Conservation (phyloP, 2,329 filamentous ascomycete species). For the Lasiodiplodia sp. region DNA sequence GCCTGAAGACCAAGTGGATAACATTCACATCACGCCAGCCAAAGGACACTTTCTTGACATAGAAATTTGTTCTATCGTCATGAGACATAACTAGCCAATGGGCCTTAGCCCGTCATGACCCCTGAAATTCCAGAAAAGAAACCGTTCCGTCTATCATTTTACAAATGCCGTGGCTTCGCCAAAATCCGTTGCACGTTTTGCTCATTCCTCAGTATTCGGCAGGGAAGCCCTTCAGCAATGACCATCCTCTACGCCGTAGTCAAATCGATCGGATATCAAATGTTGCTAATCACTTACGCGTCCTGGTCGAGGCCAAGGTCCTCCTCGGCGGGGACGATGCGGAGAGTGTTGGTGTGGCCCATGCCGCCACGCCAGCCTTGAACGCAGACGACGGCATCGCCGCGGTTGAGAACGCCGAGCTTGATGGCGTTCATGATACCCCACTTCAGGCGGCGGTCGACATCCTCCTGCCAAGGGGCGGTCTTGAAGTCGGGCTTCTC, state of each 20-base stretch:
- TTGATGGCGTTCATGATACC: slow-evolving; percentile 86
- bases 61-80: not conserved
- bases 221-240: slow-evolving; percentile 6
- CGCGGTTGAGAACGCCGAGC: slow-evolving; percentile 76
- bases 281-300: slow-evolving; percentile 41
- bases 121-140: not conserved
- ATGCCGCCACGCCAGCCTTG: slow-evolving; percentile 92
- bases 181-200: slow-evolving; percentile 11
- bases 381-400: slow-evolving; percentile 80
- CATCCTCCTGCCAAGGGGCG: slow-evolving; percentile 98
- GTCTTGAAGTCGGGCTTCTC: slow-evolving; percentile 92
- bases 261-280: slow-evolving; percentile 26
- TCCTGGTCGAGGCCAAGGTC: slow-evolving; percentile 58
- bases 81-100: slow-evolving; percentile 11
- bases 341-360: slow-evolving; percentile 85
- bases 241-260: slow-evolving; percentile 20
- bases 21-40: not conserved
- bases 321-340: slow-evolving; percentile 59
- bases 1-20: not conserved
- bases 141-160: slow-evolving; percentile 27
- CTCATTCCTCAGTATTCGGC: not conserved
- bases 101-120: not conserved
- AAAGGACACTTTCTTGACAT: too few species aligned
- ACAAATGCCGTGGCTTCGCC: slow-evolving; percentile 14
- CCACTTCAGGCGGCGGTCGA: slow-evolving; percentile 97